phyloP scores from a whole-genome alignment of 768 basidiomycete genomes.

The Tylopilus intermedius region DNA sequence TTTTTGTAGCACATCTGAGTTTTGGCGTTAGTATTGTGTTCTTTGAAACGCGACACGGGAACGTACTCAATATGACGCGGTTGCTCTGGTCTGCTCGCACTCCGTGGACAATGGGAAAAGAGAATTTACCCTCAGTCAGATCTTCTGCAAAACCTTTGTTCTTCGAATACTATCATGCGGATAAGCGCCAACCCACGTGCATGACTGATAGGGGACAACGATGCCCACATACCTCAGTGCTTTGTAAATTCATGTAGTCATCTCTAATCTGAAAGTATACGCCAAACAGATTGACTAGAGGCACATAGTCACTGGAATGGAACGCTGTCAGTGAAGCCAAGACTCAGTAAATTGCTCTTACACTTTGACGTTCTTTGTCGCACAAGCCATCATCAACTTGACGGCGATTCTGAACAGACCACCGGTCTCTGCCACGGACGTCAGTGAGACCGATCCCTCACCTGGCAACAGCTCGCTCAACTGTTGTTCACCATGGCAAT shows the following conservation, averaged over 20 bases:
- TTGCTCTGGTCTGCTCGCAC: slow-evolving; percentile 77
- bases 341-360: slow-evolving; percentile 29
- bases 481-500: slow-evolving; percentile 96
- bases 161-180: slow-evolving; percentile 47
- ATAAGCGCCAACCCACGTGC: not conserved
- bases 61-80: slow-evolving; percentile 76
- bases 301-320: slow-evolving; percentile 71
- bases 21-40: not conserved
- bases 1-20: slow-evolving; percentile 84
- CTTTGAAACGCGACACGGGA: not conserved
- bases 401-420: slow-evolving; percentile 88
- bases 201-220: not conserved
- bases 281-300: slow-evolving; percentile 89
- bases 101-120: slow-evolving; percentile 72
- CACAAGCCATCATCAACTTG: slow-evolving; percentile 94
- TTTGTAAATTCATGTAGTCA: slow-evolving; percentile 93
- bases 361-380: slow-evolving; percentile 57
- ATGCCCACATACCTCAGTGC: slow-evolving; percentile 55
- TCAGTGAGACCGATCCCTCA: slow-evolving; percentile 43
- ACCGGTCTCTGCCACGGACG: slow-evolving; percentile 69
- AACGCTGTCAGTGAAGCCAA: not conserved
- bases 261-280: slow-evolving; percentile 97
- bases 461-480: slow-evolving; percentile 46
- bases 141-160: slow-evolving; percentile 72
- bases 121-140: slow-evolving; percentile 77